Base-by-base conservation (phyloP, 805 yeast species). In the Ogataea degrootiae region DNA sequence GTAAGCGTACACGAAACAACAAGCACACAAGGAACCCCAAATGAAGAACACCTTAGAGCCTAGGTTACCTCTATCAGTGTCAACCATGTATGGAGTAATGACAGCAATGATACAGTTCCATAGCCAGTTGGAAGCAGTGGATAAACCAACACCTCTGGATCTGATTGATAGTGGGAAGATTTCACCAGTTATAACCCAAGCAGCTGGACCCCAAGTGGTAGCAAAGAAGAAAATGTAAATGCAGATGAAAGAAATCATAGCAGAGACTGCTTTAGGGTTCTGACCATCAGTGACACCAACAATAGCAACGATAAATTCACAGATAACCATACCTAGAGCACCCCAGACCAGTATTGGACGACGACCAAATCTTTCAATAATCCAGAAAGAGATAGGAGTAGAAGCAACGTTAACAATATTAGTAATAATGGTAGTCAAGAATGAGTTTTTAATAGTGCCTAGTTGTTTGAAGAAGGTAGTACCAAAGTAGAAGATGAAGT, bases 141-240 rank as follows among this genome's bases (percentile, higher is more conserved):
- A 76, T 45, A 85, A 64, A 23, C 86, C 80, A 48, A 84, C 79
- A 48, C 87, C 87, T 63, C 82, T 82, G 47, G 87, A 86, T 63
- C 94, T 79, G 52, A 83, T 79, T 63, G 84, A 79, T 45, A 86
- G 77, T 52, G 91, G 87, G 75, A 77, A 86, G 42, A 77, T 67
- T 58, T 80, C 85, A 57, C 82, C 80, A 57, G 70, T 65, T 47
- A 78, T 65, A 42, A 79, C 87, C 91, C 92, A 87, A 37, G 79
- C 81, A 51, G 78, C 80, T 37, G 94, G 90, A 63, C 92, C 92
- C 92, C 94, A 87, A 22, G 92, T 78, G 5, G 79, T 5, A 70
- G 61, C 67, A 73, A 68, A 14, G 64, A 61, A 3, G 73, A 76
- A 38, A 77, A 65, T 52, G 66, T 61, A 17, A 68, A 60, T 15